These are phyloP conservation scores for Tuber indicum DNA, from an alignment of 495 filamentous ascomycete genomes.

Conservation along the genomic window DNA sequence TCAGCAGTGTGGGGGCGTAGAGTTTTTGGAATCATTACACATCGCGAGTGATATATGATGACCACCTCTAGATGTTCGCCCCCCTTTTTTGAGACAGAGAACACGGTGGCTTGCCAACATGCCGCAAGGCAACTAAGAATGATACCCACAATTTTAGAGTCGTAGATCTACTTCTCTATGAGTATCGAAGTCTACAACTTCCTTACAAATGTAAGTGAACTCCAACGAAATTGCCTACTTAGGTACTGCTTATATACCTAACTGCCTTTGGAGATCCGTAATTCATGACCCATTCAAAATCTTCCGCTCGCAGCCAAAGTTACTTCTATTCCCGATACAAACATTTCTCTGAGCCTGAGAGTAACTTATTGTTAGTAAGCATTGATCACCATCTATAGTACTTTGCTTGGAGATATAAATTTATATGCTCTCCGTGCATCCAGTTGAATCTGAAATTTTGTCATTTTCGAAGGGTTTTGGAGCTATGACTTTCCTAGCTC, in stretches of 20 bases:
- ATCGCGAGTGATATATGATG: neutral
- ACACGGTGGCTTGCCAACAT: neutral
- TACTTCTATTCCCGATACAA: neutral
- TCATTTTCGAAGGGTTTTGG: too few relatives aligned
- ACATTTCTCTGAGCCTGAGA: neutral
- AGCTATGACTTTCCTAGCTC: too few relatives aligned
- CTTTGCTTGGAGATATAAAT: neutral
- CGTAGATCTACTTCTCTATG: neutral
- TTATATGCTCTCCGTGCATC: neutral
- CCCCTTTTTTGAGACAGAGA: neutral
- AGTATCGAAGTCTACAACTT: neutral
- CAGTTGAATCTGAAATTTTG: neutral
- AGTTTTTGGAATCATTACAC: neutral
- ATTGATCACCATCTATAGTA: neutral
- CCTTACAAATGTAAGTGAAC: neutral
- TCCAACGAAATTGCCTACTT: neutral
- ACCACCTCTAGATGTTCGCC: neutral
- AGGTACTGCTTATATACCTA: neutral
- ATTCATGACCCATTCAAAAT: neutral
- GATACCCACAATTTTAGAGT: neutral
- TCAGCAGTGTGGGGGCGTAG: neutral
- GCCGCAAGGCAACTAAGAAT: neutral
- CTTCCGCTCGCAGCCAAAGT: neutral
- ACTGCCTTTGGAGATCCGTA: neutral
- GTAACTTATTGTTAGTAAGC: neutral